Base-by-base conservation (phyloP, 805 yeast species). In the Zygotorulaspora danielsina region DNA sequence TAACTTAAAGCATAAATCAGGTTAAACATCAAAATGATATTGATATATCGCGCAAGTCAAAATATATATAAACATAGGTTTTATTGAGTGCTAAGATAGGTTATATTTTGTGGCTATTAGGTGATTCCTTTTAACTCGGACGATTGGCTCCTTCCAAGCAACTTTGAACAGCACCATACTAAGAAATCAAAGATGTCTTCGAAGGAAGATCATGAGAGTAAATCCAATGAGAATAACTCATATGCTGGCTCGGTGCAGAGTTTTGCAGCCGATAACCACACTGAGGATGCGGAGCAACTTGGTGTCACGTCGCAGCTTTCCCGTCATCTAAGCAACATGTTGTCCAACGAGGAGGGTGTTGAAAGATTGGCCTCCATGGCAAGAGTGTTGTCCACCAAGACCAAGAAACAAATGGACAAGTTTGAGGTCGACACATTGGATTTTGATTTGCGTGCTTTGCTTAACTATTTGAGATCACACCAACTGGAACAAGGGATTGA, bases 311-410 rank as follows among this genome's bases (percentile, higher is more conserved):
- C 57, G 9, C 63, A 59, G 38, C 33, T 59, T 24, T 53, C 61
- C 2, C 56, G 59, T 40, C 63, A 59, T 35, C 37, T 62, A 31
- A 51, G 63, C 4, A 49, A 55, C 21, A 57, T 62, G 37, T 37
- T 62, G 16, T 56, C 65, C 9, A 56, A 59, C 40, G 64, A 65
- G 5, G 60, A 61, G 6, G 67, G 69, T 39, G 54, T 64, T 5
- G 60, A 60, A 29, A 67, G 65, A 49, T 58, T 74, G 39, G 75
- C 68, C 47, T 63, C 76, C n/a, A 59, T 74, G 44, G 72, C 77
- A 3, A 69, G 76, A 59, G 69, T 69, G 30, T 49, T 74, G 30
- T 73, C 78, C 7, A 69, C 75, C 10, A 70, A 69, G 54, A 70
- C 76, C 16, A 69, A 69, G 41, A 65, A 63, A 27, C 69, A 73